A percentile compares a stretch with the other conserved stretches of the same genome.
Conservation (phyloP, 225 moss, liverwort and hornwort species). For the Asterella californica region DNA sequence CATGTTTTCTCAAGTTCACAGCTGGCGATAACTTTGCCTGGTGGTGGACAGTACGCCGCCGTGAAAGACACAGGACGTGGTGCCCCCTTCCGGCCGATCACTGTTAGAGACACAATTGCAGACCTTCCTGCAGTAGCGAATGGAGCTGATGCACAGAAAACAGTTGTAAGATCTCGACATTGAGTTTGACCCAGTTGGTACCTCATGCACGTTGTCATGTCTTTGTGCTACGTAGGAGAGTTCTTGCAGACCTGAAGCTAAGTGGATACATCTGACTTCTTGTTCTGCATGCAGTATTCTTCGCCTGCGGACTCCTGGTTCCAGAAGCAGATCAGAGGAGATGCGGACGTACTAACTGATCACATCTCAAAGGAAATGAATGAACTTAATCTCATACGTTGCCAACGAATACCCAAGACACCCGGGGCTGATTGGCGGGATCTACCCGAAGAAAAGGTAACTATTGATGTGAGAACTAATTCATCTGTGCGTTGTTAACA, state of each 20-base stretch:
- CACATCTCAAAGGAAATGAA: constrained; percentile 98
- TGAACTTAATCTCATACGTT: constrained; percentile 83
- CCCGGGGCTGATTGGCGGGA: constrained; percentile 97
- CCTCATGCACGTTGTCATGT: neutral
- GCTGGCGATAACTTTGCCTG: constrained; percentile 70
- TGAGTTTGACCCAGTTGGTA: neutral
- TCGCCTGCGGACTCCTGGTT: constrained; percentile 91
- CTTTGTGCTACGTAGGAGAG: neutral
- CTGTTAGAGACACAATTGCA: constrained; percentile 86
- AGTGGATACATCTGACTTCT: neutral
- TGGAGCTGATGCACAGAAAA: constrained; percentile 59
- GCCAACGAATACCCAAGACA: constrained; percentile 74
- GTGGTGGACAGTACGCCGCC: constrained; percentile 72
- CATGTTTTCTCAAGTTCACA: constrained; percentile 92
- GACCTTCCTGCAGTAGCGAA: constrained; percentile 85
- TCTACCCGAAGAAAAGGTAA: constrained; percentile 91
- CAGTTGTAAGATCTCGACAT: constrained; percentile 38
- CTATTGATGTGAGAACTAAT: neutral
- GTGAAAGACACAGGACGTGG: constrained; percentile 76
- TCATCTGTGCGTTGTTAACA: neutral
- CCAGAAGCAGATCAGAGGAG: constrained; percentile 75
- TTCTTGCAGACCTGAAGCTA: neutral
- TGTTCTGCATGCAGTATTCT: constrained; percentile 60
- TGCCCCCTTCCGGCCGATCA: constrained; percentile 84
- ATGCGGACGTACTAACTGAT: constrained; percentile 56